Evolutionary conservation across 2,329 filamentous ascomycete species (phyloP).

Genomic region (Diaporthe humulicola): DNA sequence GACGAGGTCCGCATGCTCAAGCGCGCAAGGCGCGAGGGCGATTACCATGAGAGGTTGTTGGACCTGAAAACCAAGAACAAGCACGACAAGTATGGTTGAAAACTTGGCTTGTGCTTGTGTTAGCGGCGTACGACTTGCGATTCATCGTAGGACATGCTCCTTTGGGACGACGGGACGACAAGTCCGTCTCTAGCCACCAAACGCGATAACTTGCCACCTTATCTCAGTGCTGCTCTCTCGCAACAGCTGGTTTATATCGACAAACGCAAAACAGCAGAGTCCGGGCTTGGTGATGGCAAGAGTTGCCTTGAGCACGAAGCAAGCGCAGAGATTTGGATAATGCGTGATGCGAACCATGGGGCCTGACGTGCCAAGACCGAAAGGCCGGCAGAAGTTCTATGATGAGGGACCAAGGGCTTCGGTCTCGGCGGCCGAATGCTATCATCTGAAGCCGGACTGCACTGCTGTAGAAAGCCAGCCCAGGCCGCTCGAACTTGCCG

Average conservation of each 20-base stretch:
- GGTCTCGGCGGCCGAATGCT: background rate
- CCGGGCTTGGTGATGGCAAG: background rate
- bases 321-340: background rate
- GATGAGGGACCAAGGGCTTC: background rate
- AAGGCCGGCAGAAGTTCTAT: background rate
- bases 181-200: no score
- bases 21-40: conserved; percentile 84
- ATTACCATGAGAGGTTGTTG: conserved; percentile 89
- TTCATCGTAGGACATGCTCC: no score
- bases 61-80: conserved; percentile 93
- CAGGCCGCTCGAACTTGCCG: background rate
- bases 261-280: background rate
- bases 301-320: background rate
- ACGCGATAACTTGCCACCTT: no score
- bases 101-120: background rate
- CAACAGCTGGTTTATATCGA: no score
- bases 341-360: no score
- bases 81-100: conserved; percentile 83
- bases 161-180: no score
- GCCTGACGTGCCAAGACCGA: background rate
- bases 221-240: background rate
- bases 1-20: conserved; percentile 89
- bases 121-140: background rate
- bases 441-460: background rate
- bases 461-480: background rate